phyloP scores from a whole-genome alignment of 2,329 filamentous ascomycete species.

The Ilyonectria mors-panacis region DNA sequence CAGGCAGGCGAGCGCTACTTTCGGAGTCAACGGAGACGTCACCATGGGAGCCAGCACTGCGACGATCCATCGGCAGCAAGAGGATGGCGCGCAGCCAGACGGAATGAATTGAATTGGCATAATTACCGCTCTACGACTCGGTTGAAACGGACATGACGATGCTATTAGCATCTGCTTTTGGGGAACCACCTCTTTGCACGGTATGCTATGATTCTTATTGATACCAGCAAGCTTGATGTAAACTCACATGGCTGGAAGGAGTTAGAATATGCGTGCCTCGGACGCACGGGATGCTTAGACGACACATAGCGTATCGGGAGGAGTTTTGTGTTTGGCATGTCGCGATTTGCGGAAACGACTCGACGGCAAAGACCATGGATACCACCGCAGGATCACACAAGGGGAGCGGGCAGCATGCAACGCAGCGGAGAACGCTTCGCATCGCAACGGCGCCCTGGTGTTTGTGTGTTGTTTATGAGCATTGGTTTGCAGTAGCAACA shows the following conservation, averaged over 20 bases:
- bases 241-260: slow-evolving; percentile 25
- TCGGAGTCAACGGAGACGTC: slow-evolving; percentile 43
- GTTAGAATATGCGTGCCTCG: slow-evolving; percentile 25
- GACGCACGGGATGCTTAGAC: slow-evolving; percentile 24
- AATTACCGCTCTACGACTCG: slow-evolving; percentile 27
- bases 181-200: slow-evolving; percentile 34
- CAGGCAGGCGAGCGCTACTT: slow-evolving; percentile 36
- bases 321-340: slow-evolving; percentile 33
- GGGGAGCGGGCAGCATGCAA: slow-evolving; percentile 1
- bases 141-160: slow-evolving; percentile 29
- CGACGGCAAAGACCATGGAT: slow-evolving; percentile 29
- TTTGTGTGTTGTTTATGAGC: slow-evolving; percentile 6
- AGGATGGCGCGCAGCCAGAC: slow-evolving; percentile 39
- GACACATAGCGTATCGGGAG: slow-evolving; percentile 29
- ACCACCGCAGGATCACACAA: slow-evolving; percentile 20
- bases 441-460: slow-evolving; percentile 5
- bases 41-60: slow-evolving; percentile 55
- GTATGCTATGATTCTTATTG: slow-evolving; percentile 32
- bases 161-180: slow-evolving; percentile 34
- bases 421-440: slow-evolving; percentile 4
- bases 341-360: slow-evolving; percentile 32
- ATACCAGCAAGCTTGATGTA: slow-evolving; percentile 11
- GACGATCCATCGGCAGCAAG: slow-evolving; percentile 51
- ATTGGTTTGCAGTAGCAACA: slow-evolving; percentile 23
- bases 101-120: slow-evolving; percentile 41